Conservation (phyloP, 2,329 filamentous ascomycete species). For the Aspergillus alliaceus region DNA sequence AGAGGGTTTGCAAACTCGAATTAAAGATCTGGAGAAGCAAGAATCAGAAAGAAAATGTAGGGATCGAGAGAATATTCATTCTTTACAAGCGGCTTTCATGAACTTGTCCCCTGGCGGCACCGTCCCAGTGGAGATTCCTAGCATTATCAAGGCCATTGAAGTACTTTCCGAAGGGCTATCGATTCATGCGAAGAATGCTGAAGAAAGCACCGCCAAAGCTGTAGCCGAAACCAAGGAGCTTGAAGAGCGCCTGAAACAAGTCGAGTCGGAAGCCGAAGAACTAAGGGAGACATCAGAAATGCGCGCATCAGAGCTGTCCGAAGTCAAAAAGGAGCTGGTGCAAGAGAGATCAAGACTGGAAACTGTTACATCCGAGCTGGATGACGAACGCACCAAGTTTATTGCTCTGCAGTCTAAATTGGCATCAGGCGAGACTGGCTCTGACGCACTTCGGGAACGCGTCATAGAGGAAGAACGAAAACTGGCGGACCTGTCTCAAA, state of each 20-base stretch:
- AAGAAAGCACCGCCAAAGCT: conserved; percentile 61
- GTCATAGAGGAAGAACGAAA: conserved; percentile 75
- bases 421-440: conserved; percentile 79
- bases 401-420: conserved; percentile 68
- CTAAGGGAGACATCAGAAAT: conserved; percentile 54
- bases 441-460: conserved; percentile 72
- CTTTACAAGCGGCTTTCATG: conserved; percentile 59
- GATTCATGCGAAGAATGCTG: conserved; percentile 59
- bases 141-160: conserved; percentile 62
- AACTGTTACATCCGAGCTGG: conserved; percentile 53
- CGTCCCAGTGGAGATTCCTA: conserved; percentile 57
- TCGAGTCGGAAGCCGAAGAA: conserved; percentile 59
- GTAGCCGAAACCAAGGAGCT: conserved; percentile 64
- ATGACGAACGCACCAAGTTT: conserved; percentile 69
- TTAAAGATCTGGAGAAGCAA: conserved; percentile 53
- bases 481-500: conserved; percentile 65
- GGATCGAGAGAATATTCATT: conserved; percentile 53
- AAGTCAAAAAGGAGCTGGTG: conserved; percentile 56
- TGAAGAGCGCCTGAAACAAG: conserved; percentile 54
- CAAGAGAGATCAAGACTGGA: conserved; percentile 49
- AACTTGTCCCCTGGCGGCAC: conserved; percentile 57
- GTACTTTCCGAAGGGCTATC: conserved; percentile 59
- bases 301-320: conserved; percentile 54
- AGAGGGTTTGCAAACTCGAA: conserved; percentile 33
- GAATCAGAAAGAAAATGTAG: conserved; percentile 54